phyloP scores from a whole-genome alignment of 164 flowering plant genomes.

The Buxus sempervirens region DNA sequence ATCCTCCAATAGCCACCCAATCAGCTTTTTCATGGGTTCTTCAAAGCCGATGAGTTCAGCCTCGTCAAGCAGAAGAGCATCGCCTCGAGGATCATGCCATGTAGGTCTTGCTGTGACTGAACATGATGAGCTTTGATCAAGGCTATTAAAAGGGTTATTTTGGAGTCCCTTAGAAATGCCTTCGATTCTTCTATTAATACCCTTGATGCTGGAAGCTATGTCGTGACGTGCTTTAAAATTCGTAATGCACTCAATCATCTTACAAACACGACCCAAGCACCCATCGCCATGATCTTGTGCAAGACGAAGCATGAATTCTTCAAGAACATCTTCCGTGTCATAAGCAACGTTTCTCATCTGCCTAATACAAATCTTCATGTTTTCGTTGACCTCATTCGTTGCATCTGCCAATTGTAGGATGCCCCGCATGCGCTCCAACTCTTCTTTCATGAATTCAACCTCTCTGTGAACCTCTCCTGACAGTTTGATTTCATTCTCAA shows the following conservation, averaged over 20 bases:
- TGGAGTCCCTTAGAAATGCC: conserved; percentile 6
- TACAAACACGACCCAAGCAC: neutral
- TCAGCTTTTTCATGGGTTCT: conserved; percentile 8
- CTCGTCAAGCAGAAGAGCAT: conserved; percentile 1
- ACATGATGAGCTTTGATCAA: neutral
- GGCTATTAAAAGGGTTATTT: neutral
- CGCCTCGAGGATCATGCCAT: conserved; percentile 2
- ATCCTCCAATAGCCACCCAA: neutral
- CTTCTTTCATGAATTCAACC: conserved; percentile 7
- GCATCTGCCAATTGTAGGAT: conserved; percentile 16
- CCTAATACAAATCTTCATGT: conserved; percentile 15
- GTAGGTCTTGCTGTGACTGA: neutral
- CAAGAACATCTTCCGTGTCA: conserved; percentile 20
- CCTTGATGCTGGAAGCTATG: conserved; percentile 6
- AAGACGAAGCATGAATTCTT: conserved; percentile 4
- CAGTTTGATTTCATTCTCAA: conserved; percentile 1
- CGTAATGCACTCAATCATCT: neutral
- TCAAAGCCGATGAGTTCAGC: conserved; percentile 21
- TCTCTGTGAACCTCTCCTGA: neutral
- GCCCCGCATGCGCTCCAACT: conserved; percentile 14
- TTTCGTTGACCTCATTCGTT: conserved; percentile 3
- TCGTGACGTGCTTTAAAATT: neutral
- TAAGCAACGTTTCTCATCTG: conserved; percentile 19
- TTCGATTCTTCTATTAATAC: neutral
- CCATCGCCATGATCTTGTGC: neutral